These are phyloP conservation scores for Beauveria bassiana DNA, from an alignment of 2,329 filamentous ascomycete genomes.

Conservation along the genomic window DNA sequence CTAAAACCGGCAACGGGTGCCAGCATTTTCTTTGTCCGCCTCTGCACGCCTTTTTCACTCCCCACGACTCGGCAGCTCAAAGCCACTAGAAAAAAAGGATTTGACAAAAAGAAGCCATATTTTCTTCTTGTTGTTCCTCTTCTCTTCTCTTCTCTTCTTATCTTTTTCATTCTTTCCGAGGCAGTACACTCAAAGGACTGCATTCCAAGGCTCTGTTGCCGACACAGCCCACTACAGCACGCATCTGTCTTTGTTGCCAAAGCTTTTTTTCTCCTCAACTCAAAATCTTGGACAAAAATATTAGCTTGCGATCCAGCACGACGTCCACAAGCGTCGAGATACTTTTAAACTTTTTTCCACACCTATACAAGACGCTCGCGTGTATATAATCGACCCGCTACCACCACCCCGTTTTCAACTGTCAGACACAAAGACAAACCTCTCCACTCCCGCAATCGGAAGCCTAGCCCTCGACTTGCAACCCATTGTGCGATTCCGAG, in stretches of 20 bases:
- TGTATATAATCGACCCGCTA: neutral
- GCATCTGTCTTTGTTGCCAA: neutral
- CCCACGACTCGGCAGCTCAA: neutral
- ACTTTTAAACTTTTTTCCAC: neutral
- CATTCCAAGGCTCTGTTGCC: neutral
- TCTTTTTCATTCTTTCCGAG: neutral
- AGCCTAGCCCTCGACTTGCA: neutral
- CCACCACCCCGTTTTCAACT: constrained; percentile 10
- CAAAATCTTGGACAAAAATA: neutral
- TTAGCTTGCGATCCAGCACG: neutral
- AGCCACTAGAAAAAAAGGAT: neutral
- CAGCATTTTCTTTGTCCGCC: neutral
- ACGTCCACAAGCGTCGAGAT: neutral
- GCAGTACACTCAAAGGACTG: too few species aligned
- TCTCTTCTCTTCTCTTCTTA: neutral
- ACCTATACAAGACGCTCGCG: neutral
- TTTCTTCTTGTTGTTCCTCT: neutral
- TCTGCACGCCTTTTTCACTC: too few species aligned
- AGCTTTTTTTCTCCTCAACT: neutral
- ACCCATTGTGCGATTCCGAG: neutral
- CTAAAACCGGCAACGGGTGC: neutral
- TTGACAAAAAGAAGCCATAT: neutral
- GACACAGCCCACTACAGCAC: neutral
- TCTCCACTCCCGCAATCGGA: constrained; percentile 11
- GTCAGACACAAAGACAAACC: neutral